A percentile compares a stretch with the other conserved stretches of the same genome.
phyloP scores from a whole-genome alignment of 2,329 filamentous ascomycete species.

The Dactylellina cionopaga region DNA sequence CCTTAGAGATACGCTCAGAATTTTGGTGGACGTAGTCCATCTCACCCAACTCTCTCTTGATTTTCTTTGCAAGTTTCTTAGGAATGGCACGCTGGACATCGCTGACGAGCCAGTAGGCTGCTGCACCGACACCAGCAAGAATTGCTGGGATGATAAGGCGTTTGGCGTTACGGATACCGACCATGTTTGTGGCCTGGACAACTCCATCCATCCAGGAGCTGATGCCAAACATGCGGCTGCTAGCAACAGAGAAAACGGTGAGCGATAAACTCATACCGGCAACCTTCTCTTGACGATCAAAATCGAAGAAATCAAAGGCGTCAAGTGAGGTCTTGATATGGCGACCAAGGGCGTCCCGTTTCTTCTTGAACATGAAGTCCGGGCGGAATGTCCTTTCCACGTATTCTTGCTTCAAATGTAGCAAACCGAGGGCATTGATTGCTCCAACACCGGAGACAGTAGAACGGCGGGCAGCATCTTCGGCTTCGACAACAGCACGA shows the following conservation, averaged over 20 bases:
- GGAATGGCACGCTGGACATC: constrained; percentile 91
- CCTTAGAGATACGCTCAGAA: constrained; percentile 80
- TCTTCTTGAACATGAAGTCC: constrained; percentile 92
- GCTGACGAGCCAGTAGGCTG: constrained; percentile 75
- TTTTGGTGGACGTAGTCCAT: constrained; percentile 95
- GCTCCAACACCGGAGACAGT: constrained; percentile 83
- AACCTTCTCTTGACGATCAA: constrained; percentile 93
- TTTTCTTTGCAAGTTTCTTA: constrained; percentile 82
- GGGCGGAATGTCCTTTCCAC: constrained; percentile 86
- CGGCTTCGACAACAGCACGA: constrained; percentile 78
- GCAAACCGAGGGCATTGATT: constrained; percentile 86
- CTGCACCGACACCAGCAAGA: constrained; percentile 80
- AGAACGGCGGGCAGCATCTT: constrained; percentile 82
- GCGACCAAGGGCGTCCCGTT: constrained; percentile 80
- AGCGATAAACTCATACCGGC: constrained; percentile 94
- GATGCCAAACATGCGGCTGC: constrained; percentile 81
- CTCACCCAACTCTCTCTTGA: constrained; percentile 78
- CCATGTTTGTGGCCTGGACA: constrained; percentile 78
- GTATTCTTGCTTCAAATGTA: constrained; percentile 89
- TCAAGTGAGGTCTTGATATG: constrained; percentile 90
- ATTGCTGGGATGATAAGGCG: constrained; percentile 83
- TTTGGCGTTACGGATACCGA: constrained; percentile 83
- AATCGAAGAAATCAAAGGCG: constrained; percentile 91
- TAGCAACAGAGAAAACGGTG: constrained; percentile 86
- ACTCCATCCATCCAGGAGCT: constrained; percentile 90